These are phyloP conservation scores for Hyaloscypha hepaticicola DNA, from an alignment of 495 filamentous ascomycete species.

Conservation along the genomic window DNA sequence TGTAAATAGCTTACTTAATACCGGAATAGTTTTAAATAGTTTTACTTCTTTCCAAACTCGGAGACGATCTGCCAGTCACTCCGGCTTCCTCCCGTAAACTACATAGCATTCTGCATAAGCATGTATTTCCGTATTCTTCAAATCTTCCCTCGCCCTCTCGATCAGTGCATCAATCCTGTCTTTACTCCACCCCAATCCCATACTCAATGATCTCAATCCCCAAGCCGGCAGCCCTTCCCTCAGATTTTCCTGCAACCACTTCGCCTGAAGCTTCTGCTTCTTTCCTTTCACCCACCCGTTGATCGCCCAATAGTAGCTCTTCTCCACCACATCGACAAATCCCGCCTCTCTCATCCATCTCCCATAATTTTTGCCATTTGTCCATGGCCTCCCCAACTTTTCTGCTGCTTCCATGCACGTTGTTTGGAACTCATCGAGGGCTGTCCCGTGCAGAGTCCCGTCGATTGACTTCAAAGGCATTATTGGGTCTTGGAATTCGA, in stretches of 20 bases:
- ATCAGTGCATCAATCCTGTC: slow-evolving; percentile 47
- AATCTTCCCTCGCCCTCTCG: slow-evolving; percentile 42
- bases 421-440: neutral
- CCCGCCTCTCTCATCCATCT: slow-evolving; percentile 45
- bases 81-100: too few species aligned
- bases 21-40: too few species aligned
- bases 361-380: slow-evolving; percentile 11
- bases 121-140: too few species aligned
- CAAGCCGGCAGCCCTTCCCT: slow-evolving; percentile 56
- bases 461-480: slow-evolving; percentile 33
- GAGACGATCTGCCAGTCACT: too few species aligned
- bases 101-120: too few species aligned
- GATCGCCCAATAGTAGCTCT: slow-evolving; percentile 39
- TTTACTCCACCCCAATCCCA: slow-evolving; percentile 44
- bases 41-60: too few species aligned
- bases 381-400: neutral
- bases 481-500: slow-evolving; percentile 46
- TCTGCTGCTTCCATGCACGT: neutral
- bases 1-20: too few species aligned
- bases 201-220: slow-evolving; percentile 58
- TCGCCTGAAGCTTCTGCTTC: neutral
- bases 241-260: neutral
- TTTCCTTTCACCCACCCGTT: slow-evolving; percentile 41
- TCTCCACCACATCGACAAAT: slow-evolving; percentile 50
- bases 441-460: neutral